Conservation (phyloP, 2,329 filamentous ascomycete genomes). For the Fusarium tjaetaba region DNA sequence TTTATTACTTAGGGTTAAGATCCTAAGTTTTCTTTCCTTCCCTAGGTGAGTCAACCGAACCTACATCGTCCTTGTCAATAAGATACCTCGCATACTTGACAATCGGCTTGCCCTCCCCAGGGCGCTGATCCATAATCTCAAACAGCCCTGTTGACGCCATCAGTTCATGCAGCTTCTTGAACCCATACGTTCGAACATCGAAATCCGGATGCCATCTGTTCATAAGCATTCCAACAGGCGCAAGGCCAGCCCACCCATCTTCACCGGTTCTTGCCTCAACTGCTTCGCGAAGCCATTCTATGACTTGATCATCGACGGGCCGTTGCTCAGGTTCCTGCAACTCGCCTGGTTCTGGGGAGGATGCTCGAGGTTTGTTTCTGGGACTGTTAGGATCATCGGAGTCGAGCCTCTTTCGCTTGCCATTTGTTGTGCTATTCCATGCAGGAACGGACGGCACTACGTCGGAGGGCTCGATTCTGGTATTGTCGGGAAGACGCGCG, state of each 20-base stretch:
- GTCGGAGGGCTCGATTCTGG: not conserved
- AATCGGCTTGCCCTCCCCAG: accelerated
- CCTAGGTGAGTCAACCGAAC: not conserved
- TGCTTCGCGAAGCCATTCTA: slow-evolving; percentile 23
- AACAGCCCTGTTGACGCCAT: accelerated
- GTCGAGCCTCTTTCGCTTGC: not conserved
- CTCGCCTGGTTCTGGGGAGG: too few relatives aligned
- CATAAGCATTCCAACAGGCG: slow-evolving; percentile 41
- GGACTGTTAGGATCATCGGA: not conserved
- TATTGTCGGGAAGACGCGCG: too few relatives aligned
- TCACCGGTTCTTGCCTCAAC: slow-evolving; percentile 29
- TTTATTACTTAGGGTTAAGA: too few relatives aligned
- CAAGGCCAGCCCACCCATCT: slow-evolving; percentile 45
- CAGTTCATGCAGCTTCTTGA: slow-evolving; percentile 37
- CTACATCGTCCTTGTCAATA: not conserved
- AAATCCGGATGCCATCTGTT: slow-evolving; percentile 45
- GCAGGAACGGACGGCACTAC: not conserved
- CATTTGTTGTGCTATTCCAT: not conserved
- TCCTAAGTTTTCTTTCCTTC: too few relatives aligned
- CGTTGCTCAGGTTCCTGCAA: not conserved
- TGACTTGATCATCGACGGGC: not conserved
- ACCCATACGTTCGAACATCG: slow-evolving; percentile 44
- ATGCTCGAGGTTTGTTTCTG: not conserved
- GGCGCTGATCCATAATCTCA: not conserved
- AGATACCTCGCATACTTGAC: not conserved